These are phyloP conservation scores for Hippophae gyantsensis DNA, from an alignment of 306 rosid genomes.

Conservation along the genomic window DNA sequence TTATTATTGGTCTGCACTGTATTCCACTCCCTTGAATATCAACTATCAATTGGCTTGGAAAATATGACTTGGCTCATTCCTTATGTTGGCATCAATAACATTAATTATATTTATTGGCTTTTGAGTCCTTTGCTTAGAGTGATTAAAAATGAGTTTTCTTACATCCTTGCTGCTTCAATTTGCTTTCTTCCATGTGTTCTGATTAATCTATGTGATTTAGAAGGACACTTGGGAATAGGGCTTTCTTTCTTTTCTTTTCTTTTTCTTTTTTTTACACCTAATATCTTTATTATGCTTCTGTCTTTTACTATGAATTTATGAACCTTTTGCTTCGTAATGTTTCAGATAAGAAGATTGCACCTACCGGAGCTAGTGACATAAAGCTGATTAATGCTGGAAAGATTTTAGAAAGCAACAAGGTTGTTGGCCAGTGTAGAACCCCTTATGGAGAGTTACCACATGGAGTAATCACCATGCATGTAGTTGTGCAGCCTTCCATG, in stretches of 20 bases:
- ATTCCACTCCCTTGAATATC: no score
- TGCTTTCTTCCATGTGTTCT: no score
- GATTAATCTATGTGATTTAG: no score
- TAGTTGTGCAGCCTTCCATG: conserved; percentile 75
- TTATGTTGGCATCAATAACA: no score
- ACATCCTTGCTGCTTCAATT: no score
- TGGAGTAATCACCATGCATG: conserved; percentile 86
- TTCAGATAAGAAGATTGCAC: conserved; percentile 62
- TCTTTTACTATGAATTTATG: conserved; percentile 4
- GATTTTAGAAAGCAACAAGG: conserved; percentile 84
- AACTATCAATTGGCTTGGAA: no score
- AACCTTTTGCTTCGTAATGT: conserved; percentile 14
- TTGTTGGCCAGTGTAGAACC: conserved; percentile 80
- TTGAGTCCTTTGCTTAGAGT: no score
- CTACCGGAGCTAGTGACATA: conserved; percentile 76
- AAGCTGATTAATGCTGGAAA: conserved; percentile 78
- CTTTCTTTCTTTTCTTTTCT: not conserved
- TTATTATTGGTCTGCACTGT: no score
- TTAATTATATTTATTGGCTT: no score
- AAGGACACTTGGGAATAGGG: not conserved
- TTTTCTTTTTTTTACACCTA: no score
- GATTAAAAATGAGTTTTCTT: no score
- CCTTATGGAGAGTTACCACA: conserved; percentile 73
- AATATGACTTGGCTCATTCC: no score
- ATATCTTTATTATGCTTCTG: not conserved